A percentile compares a stretch with the other conserved stretches of the same genome.
These are phyloP conservation scores for Serendipita vermifera DNA, from an alignment of 768 basidiomycete species.

Conservation along the genomic window DNA sequence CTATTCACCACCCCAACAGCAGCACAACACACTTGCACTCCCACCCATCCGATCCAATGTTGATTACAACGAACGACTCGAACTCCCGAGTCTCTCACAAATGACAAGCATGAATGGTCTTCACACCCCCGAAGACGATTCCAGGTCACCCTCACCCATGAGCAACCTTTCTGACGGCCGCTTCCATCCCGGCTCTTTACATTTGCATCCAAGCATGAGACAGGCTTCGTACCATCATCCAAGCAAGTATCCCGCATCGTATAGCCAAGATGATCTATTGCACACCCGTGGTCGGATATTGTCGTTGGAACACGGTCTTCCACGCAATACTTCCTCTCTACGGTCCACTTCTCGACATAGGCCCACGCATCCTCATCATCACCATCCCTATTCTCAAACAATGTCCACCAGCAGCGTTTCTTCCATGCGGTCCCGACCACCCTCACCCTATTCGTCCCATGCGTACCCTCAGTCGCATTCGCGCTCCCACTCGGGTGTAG, in stretches of 20 bases:
- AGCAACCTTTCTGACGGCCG: slow-evolving; percentile 9
- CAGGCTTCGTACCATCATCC: not conserved
- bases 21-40: not conserved
- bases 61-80: not conserved
- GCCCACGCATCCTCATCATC: not conserved
- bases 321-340: not conserved
- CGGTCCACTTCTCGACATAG: not conserved
- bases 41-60: not conserved
- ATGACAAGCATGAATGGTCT: not conserved
- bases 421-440: slow-evolving; percentile 7
- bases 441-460: not conserved
- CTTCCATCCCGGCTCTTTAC: not conserved
- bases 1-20: not conserved
- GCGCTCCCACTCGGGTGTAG: not conserved
- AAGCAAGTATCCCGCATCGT: not conserved
- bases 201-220: not conserved
- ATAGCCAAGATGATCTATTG: slow-evolving; percentile 5
- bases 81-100: not conserved
- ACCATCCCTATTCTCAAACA: slow-evolving; percentile 2
- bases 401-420: not conserved
- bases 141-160: not conserved
- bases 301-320: slow-evolving; percentile 1
- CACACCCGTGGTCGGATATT: not conserved
- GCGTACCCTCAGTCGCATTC: not conserved
- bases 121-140: slow-evolving; percentile 6